Evolutionary conservation across 139 green algal genomes (phyloP), one percentile per base, ranked within the genome.

Genomic region (Astrephomene gubernaculifera): DNA sequence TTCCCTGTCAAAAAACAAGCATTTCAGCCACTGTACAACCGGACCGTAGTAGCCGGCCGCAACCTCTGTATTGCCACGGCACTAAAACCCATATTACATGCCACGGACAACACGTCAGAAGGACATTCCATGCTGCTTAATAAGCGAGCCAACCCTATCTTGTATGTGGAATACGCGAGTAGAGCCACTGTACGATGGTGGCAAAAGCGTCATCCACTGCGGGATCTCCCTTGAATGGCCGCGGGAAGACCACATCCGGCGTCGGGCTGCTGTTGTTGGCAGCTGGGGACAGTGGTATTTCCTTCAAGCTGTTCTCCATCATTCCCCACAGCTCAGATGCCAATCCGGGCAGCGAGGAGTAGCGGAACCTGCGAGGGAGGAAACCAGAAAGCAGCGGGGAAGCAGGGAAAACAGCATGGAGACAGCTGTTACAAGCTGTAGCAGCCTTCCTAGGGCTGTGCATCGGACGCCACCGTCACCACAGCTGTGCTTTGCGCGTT

Each of bases 141-240:
- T n/a, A n/a, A n/a, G n/a, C n/a, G n/a, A n/a, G n/a, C n/a, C n/a
- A n/a, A n/a, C n/a, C 49, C 35, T 44, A 45, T 27, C 69, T 41
- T 41, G 78, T 84, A 33, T 65, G 41, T 17, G 60, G 60, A 33
- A 87, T 87, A 24, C 82, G 57, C 14, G 36, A 53, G 70, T 87
- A 39, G 14, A 87, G 71, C 82, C 82, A 87, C 43, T 75, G 60
- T 38, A 87, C n/a, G 43, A 87, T 82, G 39, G 82, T 87, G 35
- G 44, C 70, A 31, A 87, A 81, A 3, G 82, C 82, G 31, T 87
- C 82, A 29, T 83, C 76, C 57, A 72, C 60, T 1, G 41, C 9
- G 39, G 76, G 76, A 29, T 83, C 76, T 39, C 76, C 76, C 76
- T 45, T 60, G 76, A 83, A 83, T 39, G 76, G 76, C 27, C 76